Evolutionary conservation across 2,329 filamentous ascomycete genomes (phyloP), one percentile per base, ranked within the genome.

Genomic region (Trichoderma polysporum): DNA sequence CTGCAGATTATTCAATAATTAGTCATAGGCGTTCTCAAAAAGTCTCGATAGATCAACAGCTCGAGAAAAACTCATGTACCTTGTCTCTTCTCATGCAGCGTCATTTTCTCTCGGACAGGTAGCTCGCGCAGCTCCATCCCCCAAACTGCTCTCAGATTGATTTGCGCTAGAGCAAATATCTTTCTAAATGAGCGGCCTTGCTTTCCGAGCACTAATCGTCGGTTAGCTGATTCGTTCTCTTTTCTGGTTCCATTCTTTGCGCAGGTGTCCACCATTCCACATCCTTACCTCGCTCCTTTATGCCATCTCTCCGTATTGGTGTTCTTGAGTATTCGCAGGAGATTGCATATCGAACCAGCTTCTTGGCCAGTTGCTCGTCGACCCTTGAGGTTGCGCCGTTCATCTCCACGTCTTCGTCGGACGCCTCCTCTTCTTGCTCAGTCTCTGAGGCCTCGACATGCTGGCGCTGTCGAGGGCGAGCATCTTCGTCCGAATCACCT

Each of bases 121-220:
- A 98, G 83, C 79, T 97, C 94, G 4, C 88, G 84, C 84, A 99
- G 86, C 76, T 94, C 86, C 93, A 98, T 97, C n/a, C 95, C 95
- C 79, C 97, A 98, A 1, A 89, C 85, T 2, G 81, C 80, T 56
- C 84, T 82, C 41, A 99, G 81, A 71, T 91, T 86, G 37, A 82
- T 79, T 76, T 99, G 94, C 49, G 94, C 92, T 47, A 86, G 82
- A 0, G 86, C 86, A 74, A 97, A 97, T 3, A 97, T 88, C 13
- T 80, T 77, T 75, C 88, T 93, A 77, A 97, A 98, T 39, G 88
- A 82, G 35, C 90, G 84, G 7, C 87, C 81, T 9, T 89, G 85
- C 53, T 88, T 84, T 19, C 91, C 91, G 10, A 97, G 86, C 0
- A 97, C 92, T 88, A 29, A 2, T n/a, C 15, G 12, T 27, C 17